Conservation (phyloP, 202 grass and related monocot species). For the Brachypodium distachyon region DNA sequence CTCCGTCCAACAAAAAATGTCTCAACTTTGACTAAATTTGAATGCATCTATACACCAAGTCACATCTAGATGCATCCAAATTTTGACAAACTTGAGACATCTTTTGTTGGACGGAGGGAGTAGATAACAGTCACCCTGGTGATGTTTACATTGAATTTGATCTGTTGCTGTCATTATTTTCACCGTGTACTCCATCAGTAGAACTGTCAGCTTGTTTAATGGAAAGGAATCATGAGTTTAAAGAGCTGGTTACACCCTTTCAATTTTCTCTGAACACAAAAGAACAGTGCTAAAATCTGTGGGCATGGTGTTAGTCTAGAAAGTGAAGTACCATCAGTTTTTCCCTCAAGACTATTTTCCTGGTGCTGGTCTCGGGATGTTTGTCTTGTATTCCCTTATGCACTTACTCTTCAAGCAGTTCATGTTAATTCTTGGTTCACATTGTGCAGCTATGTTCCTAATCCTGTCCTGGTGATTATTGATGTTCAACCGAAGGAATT, state of each 20-base stretch:
- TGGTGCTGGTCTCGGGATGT: not conserved
- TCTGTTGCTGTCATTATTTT: not conserved
- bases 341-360: not conserved
- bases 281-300: not conserved
- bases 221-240: not conserved
- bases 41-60: too few species aligned
- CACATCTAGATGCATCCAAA: too few species aligned
- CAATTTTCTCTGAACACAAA: not conserved
- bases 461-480: conserved; percentile 94
- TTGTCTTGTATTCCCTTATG: not conserved
- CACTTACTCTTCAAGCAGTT: not conserved
- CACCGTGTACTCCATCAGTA: not conserved
- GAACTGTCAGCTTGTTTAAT: not conserved
- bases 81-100: too few species aligned
- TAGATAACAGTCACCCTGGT: not conserved
- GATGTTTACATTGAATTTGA: not conserved
- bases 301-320: too few species aligned
- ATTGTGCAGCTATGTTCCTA: conserved; percentile 73
- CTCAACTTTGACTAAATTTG: too few species aligned
- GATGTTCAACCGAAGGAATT: conserved; percentile 96
- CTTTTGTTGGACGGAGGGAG: too few species aligned
- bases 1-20: too few species aligned
- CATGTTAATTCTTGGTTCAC: not conserved
- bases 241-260: not conserved
- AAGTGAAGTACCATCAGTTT: not conserved